A percentile compares a stretch with the other conserved stretches of the same genome.
These are phyloP conservation scores for Ophiostoma ulmi DNA, from an alignment of 2,329 filamentous ascomycete species.

Conservation along the genomic window DNA sequence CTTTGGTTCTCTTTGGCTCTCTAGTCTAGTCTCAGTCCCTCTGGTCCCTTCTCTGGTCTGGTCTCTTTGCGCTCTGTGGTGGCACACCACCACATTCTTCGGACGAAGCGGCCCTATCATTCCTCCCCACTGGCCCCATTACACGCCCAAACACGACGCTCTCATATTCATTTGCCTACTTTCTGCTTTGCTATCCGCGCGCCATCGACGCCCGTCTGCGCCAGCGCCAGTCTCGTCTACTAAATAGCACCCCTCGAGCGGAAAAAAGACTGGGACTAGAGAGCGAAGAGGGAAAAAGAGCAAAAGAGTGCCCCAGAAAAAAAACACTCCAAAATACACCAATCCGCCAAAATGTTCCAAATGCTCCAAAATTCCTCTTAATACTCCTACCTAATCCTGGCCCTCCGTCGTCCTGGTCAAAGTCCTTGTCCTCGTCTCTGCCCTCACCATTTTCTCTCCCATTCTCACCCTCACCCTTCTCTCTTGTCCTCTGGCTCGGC, in stretches of 20 bases:
- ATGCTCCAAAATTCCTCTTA: slow-evolving; percentile 14
- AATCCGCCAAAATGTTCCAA: neutral
- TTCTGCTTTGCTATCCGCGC: slow-evolving; percentile 15
- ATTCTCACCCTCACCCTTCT: neutral
- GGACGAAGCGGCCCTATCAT: slow-evolving; percentile 28
- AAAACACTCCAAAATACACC: slow-evolving; percentile 4
- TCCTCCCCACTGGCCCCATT: slow-evolving; percentile 22
- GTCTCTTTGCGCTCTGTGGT: slow-evolving; percentile 14
- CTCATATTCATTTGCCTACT: slow-evolving; percentile 19
- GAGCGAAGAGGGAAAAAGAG: neutral
- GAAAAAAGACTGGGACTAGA: slow-evolving; percentile 10
- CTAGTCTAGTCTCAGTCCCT: neutral
- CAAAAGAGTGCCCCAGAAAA: neutral
- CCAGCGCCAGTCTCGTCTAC: neutral
- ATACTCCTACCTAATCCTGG: slow-evolving; percentile 13
- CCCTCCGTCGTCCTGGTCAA: neutral
- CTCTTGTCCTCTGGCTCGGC: neutral
- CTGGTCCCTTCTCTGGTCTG: neutral
- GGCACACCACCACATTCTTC: slow-evolving; percentile 27
- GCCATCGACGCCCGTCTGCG: slow-evolving; percentile 18
- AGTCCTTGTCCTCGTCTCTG: slow-evolving; percentile 9
- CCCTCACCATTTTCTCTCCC: slow-evolving; percentile 3
- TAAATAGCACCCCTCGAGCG: neutral
- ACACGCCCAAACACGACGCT: slow-evolving; percentile 18
- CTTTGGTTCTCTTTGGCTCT: slow-evolving; percentile 15